Conservation (phyloP, 2,329 filamentous ascomycete species). For the Emergomyces pasteurianus region DNA sequence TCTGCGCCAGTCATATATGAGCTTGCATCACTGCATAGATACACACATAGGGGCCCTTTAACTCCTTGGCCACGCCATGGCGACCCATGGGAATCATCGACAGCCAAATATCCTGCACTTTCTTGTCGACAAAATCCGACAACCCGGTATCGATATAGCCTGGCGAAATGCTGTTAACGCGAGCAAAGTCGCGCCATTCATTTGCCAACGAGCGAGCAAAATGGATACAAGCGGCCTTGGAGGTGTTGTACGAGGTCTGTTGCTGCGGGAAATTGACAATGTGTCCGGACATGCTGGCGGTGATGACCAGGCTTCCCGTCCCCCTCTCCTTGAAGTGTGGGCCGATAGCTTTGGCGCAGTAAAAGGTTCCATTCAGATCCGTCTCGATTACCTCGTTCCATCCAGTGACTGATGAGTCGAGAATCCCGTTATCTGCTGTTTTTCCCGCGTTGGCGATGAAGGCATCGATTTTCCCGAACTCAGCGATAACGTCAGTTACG, state of each 20-base stretch:
- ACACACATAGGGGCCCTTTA: constrained; percentile 68
- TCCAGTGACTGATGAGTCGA: constrained; percentile 59
- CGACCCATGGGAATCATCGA: constrained; percentile 45
- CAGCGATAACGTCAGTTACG: constrained; percentile 48
- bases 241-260: constrained; percentile 53
- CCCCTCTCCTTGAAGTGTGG: constrained; percentile 59
- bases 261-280: constrained; percentile 50
- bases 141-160: constrained; percentile 58
- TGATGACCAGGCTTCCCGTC: constrained; percentile 54
- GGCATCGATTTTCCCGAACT: constrained; percentile 59
- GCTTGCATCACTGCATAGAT: constrained; percentile 61
- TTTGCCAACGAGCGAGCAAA: constrained; percentile 52
- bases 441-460: constrained; percentile 61
- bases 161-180: constrained; percentile 56
- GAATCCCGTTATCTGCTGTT: constrained; percentile 55
- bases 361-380: constrained; percentile 74
- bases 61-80: constrained; percentile 55
- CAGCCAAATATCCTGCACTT: constrained; percentile 41
- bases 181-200: constrained; percentile 58
- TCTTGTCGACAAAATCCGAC: constrained; percentile 51
- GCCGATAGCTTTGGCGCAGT: constrained; percentile 82
- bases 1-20: constrained; percentile 63
- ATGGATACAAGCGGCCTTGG: constrained; percentile 57
- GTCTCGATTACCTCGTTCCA: constrained; percentile 69
- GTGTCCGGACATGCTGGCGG: constrained; percentile 49